Percentiles rank a stretch among this genome's conserved stretches.
These are phyloP conservation scores for Podospora tetraspora DNA, from an alignment of 495 filamentous ascomycete genomes.

Conservation along the genomic window DNA sequence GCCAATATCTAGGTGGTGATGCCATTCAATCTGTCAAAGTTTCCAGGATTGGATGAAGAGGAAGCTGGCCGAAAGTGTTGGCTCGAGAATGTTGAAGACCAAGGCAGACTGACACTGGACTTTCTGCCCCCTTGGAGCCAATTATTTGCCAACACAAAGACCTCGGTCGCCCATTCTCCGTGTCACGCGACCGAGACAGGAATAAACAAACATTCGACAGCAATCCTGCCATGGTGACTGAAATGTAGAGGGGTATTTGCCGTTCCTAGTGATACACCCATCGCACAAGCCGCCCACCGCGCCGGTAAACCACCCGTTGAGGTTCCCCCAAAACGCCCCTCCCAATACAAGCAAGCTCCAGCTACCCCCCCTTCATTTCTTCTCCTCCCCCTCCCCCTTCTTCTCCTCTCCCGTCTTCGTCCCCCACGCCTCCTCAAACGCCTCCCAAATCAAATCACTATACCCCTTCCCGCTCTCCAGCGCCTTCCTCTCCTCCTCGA, in stretches of 20 bases:
- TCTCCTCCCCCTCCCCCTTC: slow-evolving; percentile 7
- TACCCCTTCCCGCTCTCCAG: slow-evolving; percentile 75
- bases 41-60: background rate
- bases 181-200: background rate
- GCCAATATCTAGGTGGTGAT: too few relatives aligned
- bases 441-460: slow-evolving; percentile 73
- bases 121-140: background rate
- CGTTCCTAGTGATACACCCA: background rate
- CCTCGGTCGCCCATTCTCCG: too few relatives aligned
- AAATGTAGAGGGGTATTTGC: background rate
- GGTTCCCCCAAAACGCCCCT: background rate
- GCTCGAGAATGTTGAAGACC: background rate
- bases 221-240: background rate
- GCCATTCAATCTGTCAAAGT: too few relatives aligned
- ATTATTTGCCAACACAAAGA: background rate
- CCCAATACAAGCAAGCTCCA: background rate
- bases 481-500: slow-evolving; percentile 65
- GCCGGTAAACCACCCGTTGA: background rate
- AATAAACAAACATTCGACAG: background rate
- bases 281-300: background rate
- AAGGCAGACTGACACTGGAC: background rate
- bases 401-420: slow-evolving; percentile 16
- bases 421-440: slow-evolving; percentile 74
- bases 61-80: background rate
- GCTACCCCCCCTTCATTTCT: background rate